Percentiles rank a stretch among this genome's conserved stretches.
These are phyloP conservation scores for Hanseniaspora hatyaiensis DNA, from an alignment of 805 yeast genomes.

Conservation along the genomic window DNA sequence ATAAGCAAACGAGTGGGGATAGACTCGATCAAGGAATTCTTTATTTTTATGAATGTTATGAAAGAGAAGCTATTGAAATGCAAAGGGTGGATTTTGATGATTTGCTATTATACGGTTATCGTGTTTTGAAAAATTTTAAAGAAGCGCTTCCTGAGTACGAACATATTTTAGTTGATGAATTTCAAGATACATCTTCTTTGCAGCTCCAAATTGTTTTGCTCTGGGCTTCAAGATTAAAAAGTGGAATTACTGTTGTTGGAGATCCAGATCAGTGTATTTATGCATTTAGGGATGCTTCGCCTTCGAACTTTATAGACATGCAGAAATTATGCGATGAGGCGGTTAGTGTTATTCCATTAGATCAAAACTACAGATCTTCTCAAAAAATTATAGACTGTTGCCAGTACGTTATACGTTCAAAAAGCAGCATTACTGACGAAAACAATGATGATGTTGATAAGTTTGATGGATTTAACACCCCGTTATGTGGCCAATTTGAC, in stretches of 20 bases:
- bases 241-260: constrained; percentile 78
- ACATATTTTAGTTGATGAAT: constrained; percentile 84
- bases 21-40: constrained; percentile 29
- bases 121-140: constrained; percentile 33
- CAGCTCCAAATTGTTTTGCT: constrained; percentile 59
- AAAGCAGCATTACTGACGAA: constrained; percentile 28
- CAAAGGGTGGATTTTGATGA: constrained; percentile 73
- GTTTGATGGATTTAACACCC: constrained; percentile 23
- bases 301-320: constrained; percentile 54
- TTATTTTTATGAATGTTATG: constrained; percentile 43
- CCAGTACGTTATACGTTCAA: constrained; percentile 53
- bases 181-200: constrained; percentile 77
- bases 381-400: constrained; percentile 52
- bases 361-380: constrained; percentile 74
- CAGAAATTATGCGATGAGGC: constrained; percentile 29
- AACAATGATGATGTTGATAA: constrained; percentile 31
- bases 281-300: constrained; percentile 71
- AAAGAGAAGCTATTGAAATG: constrained; percentile 34
- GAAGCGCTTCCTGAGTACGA: constrained; percentile 40
- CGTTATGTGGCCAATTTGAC: constrained; percentile 37
- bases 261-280: constrained; percentile 95
- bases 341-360: constrained; percentile 35
- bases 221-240: constrained; percentile 29
- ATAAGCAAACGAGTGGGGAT: constrained; percentile 21
- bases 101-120: constrained; percentile 45